A percentile compares a stretch with the other conserved stretches of the same genome.
Conservation (phyloP, 768 basidiomycete species). For the Kwoniella dejecticola region DNA sequence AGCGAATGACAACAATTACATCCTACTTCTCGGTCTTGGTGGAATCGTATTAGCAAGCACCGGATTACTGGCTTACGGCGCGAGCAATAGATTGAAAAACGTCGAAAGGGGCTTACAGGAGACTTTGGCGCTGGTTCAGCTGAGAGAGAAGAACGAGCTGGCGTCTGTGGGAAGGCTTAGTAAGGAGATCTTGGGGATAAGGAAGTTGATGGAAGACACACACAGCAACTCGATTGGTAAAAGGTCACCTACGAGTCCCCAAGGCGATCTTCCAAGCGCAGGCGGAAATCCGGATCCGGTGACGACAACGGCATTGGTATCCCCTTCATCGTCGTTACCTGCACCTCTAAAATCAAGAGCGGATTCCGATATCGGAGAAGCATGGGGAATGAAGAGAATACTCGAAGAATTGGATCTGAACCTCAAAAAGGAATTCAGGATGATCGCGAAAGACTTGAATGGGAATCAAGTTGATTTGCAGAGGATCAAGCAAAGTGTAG, state of each 20-base stretch:
- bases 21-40: neutral
- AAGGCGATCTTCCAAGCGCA: too few relatives aligned
- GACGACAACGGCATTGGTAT: too few relatives aligned
- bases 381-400: neutral
- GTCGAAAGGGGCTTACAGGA: constrained; percentile 14
- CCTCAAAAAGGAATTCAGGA: constrained; percentile 7
- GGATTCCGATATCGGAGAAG: neutral
- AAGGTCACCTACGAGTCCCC: too few relatives aligned
- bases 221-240: neutral
- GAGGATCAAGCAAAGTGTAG: neutral
- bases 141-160: neutral
- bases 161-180: neutral
- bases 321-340: too few relatives aligned
- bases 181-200: constrained; percentile 2
- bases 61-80: neutral
- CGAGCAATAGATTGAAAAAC: constrained; percentile 2
- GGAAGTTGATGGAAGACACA: neutral
- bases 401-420: neutral
- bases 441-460: constrained; percentile 1
- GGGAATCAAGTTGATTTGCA: neutral
- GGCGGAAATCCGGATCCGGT: too few relatives aligned
- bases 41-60: neutral
- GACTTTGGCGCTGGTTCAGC: constrained; percentile 5
- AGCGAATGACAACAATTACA: neutral
- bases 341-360: neutral